Evolutionary conservation across 306 rosid species (phyloP), one percentile per base, ranked within the genome.

Genomic region (Mucuna pruriens): DNA sequence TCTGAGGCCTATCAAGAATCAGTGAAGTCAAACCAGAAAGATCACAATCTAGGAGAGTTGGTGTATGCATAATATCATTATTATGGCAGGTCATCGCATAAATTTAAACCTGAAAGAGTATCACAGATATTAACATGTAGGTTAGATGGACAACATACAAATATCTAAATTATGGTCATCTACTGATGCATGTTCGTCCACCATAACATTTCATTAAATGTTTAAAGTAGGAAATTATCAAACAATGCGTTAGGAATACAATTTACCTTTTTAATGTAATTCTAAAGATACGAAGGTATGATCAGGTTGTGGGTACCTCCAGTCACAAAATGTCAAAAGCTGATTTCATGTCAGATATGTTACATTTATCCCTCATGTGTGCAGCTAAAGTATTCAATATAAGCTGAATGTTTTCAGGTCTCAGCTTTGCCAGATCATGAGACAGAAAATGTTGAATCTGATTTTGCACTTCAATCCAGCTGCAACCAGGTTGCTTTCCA

Each of bases 401-500:
- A 36, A 75, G 74, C 80, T 65, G 71, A 79, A 87, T 71, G 71
- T 85, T 87, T 74, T 83, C 87, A 42, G 81, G 73, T 74, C 91
- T 79, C 52, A 86, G 80, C 82, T 82, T 88, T 12, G 46, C 54
- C 9, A 84, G 84, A 79, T 88, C 92, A 70, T 90, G 84, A 0
- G 91, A 85, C 62, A 90, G 75, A 89, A 92, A 92, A 78, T 80
- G 36, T 44, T 84, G 83, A 71, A 92, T 78, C 60, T 83, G 91
- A 83, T 85, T 83, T 63, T 86, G 85, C 2, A 84, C 44, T 89
- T 92, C 97, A 74, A 91, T 87, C 97, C 97, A 94, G 71, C 98
- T 91, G 77, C 90, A 90, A 58, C 97, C 93, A 23, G 97, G 92
- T 58, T 86, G 89, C 85, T 92, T 94, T 79, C 72, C 93, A 25